Base-by-base conservation (phyloP, 768 basidiomycete genomes). In the Holtermanniella nyarrowii region DNA sequence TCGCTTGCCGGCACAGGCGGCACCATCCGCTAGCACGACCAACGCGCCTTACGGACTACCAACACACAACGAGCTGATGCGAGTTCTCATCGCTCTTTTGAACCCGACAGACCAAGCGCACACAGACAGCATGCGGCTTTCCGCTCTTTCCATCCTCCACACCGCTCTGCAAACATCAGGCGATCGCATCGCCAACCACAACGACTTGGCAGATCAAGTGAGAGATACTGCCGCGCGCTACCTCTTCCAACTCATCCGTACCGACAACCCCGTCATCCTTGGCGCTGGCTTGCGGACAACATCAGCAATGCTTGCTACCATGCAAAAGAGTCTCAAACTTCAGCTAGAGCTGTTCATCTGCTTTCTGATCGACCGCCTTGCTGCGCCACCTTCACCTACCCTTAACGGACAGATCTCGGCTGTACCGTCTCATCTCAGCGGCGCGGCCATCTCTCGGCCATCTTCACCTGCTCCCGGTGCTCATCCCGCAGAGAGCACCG, bases 311-410 rank as follows among this genome's bases (percentile, higher is more conserved):
- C 83, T 96, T 61, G 82, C 87, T 52, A 85, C 88, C 1, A 84
- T 91, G 80, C 80, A 85, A 2, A 77, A 77, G 42, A 79, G 88
- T 63, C 76, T 99, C 49, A 96, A 95, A 71, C 76, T 95, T 18
- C 95, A 99, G 62, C 86, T 90, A 62, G 95, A 99, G 63, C 79
- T 99, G 3, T 95, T 90, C 73, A 75, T 99, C 23, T 83, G 90
- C 2, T 97, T 95, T 73, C 86, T 86, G 26, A 83, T 97, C 52
- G 93, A 95, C 69, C 80, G 93, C 13, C 76, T 99, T 16, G 83
- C 85, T 4, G 80, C 82, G 0, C 60, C 71, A 1, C 63, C 62
- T 1, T 61, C 64, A 18, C 26, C 56, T 2, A 55, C 63, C 5
- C 48, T 7, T 16, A 16, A 16, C 31, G 31, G 31, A 16, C 31